Percentiles rank a stretch among this genome's conserved stretches.
phyloP scores from a whole-genome alignment of 768 basidiomycete species.

The Botryobasidium botryosum region DNA sequence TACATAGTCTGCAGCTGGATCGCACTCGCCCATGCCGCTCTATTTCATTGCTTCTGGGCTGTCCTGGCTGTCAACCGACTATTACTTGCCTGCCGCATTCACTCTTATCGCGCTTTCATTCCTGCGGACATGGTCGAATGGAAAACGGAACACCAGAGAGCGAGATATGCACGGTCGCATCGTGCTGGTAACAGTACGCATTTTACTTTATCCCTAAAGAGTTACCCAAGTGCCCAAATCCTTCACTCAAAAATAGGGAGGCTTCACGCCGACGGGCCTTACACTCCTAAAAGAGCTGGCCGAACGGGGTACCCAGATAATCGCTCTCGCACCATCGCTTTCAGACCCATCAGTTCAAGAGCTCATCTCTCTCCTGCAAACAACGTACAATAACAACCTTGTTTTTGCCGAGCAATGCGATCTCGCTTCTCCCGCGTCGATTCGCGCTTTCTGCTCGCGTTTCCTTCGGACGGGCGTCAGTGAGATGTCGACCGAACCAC shows the following conservation, averaged over 20 bases:
- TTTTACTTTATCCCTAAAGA: neutral
- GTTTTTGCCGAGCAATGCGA: conserved; percentile 72
- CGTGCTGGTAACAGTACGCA: conserved; percentile 50
- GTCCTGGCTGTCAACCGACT: too few relatives aligned
- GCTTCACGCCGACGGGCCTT: conserved; percentile 54
- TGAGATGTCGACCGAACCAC: conserved; percentile 23
- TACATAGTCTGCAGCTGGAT: too few relatives aligned
- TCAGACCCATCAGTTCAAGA: conserved; percentile 33
- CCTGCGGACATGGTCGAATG: conserved; percentile 6
- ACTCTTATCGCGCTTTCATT: too few relatives aligned
- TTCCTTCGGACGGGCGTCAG: conserved; percentile 39
- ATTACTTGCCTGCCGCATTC: too few relatives aligned
- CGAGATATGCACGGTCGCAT: conserved; percentile 57
- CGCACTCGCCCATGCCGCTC: too few relatives aligned
- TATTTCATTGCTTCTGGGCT: too few relatives aligned
- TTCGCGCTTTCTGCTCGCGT: conserved; percentile 48
- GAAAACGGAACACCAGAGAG: conserved; percentile 44
- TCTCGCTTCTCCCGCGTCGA: conserved; percentile 42
- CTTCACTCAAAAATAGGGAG: conserved; percentile 33
- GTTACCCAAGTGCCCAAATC: neutral
- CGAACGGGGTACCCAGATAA: conserved; percentile 58
- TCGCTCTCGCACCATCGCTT: conserved; percentile 44
- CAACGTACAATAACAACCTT: conserved; percentile 52
- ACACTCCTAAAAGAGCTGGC: conserved; percentile 51
- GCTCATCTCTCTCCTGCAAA: conserved; percentile 48